These are phyloP conservation scores for Capronia americana DNA, from an alignment of 2,329 filamentous ascomycete species.

Conservation along the genomic window DNA sequence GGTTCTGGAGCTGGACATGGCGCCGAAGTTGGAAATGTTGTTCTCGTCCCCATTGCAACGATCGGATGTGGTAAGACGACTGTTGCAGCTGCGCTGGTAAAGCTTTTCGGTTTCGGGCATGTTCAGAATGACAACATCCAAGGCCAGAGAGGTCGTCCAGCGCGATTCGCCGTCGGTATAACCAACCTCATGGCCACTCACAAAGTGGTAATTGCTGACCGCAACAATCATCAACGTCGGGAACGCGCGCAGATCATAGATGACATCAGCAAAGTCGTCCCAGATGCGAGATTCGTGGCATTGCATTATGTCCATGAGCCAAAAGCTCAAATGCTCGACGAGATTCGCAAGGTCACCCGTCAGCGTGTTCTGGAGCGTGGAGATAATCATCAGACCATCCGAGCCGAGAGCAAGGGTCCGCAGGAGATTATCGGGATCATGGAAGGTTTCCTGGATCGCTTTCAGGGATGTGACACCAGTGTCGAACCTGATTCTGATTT, in stretches of 20 bases:
- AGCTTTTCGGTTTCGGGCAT: slow-evolving; percentile 89
- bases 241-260: slow-evolving; percentile 87
- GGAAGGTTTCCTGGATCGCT: slow-evolving; percentile 89
- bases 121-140: slow-evolving; percentile 96
- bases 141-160: slow-evolving; percentile 74
- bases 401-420: slow-evolving; percentile 74
- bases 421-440: slow-evolving; percentile 86
- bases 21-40: slow-evolving; percentile 40
- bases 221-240: slow-evolving; percentile 89
- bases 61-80: slow-evolving; percentile 98
- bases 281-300: slow-evolving; percentile 75
- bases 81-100: slow-evolving; percentile 77
- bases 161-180: slow-evolving; percentile 76
- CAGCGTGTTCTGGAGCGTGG: slow-evolving; percentile 82
- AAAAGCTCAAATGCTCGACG: slow-evolving; percentile 65
- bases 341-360: slow-evolving; percentile 76
- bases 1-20: slow-evolving; percentile 42
- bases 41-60: slow-evolving; percentile 89
- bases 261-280: slow-evolving; percentile 70
- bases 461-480: slow-evolving; percentile 75
- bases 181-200: slow-evolving; percentile 68
- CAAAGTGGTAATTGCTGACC: slow-evolving; percentile 83
- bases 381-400: slow-evolving; percentile 98
- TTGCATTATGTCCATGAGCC: slow-evolving; percentile 84
- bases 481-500: slow-evolving; percentile 79